A percentile compares a stretch with the other conserved stretches of the same genome.
These are phyloP conservation scores for Aspergillus wentii DNA, from an alignment of 495 filamentous ascomycete genomes.

Conservation along the genomic window DNA sequence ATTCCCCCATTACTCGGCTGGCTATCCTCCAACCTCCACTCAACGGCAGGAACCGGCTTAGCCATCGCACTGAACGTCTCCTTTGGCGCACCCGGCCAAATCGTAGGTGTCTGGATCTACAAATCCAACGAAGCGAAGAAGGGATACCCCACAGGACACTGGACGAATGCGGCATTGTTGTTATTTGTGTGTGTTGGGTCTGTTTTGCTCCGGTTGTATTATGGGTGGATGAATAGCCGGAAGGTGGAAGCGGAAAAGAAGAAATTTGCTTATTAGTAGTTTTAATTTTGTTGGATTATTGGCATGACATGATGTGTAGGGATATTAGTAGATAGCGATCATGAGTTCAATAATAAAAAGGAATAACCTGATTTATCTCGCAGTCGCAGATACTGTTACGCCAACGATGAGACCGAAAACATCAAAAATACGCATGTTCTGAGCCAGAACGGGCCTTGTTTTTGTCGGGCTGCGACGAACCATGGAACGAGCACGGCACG, in stretches of 20 bases:
- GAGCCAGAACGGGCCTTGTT: too few relatives aligned
- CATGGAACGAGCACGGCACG: slow-evolving; percentile 23
- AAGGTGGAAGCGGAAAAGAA: slow-evolving; percentile 15
- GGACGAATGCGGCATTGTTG: slow-evolving; percentile 47
- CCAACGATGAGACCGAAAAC: too few relatives aligned
- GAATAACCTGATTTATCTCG: too few relatives aligned
- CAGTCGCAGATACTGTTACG: too few relatives aligned
- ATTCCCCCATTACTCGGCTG: slow-evolving; percentile 65
- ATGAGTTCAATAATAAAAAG: too few relatives aligned
- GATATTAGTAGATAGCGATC: not conserved
- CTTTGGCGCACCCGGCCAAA: slow-evolving; percentile 62
- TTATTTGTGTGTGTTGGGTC: slow-evolving; percentile 32
- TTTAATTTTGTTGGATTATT: slow-evolving; percentile 1
- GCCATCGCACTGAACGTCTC: slow-evolving; percentile 66
- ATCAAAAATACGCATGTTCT: too few relatives aligned
- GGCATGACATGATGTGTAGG: not conserved
- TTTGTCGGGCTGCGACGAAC: slow-evolving; percentile 13
- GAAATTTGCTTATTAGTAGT: slow-evolving; percentile 27
- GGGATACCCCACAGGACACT: slow-evolving; percentile 66
- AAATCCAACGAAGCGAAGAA: slow-evolving; percentile 51
- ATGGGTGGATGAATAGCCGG: slow-evolving; percentile 30
- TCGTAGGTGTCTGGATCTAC: slow-evolving; percentile 71
- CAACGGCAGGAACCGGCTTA: slow-evolving; percentile 58
- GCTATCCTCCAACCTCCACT: slow-evolving; percentile 63
- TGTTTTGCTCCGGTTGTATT: slow-evolving; percentile 32